Conservation (phyloP, 139 green algal genomes). For the Choricystis sp. region DNA sequence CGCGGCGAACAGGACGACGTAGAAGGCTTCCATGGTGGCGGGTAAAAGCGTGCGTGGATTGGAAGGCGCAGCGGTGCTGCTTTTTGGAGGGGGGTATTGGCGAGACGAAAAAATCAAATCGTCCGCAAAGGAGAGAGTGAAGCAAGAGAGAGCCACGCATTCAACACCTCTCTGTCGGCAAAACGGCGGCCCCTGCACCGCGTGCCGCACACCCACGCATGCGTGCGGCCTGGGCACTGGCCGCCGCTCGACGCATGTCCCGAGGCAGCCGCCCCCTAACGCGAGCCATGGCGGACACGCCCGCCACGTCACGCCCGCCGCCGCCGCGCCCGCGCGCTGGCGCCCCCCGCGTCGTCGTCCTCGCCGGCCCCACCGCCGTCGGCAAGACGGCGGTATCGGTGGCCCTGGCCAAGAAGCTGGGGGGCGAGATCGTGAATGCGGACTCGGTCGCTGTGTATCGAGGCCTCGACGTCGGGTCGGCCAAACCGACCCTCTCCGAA, state of each 20-base stretch:
- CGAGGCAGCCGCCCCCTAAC: background rate
- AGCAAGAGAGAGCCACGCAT: too few species aligned
- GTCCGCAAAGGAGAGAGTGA: too few species aligned
- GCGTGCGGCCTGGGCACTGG: too few species aligned
- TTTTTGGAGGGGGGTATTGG: too few species aligned
- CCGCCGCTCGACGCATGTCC: background rate
- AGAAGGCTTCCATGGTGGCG: constrained; percentile 31
- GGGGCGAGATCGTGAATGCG: constrained; percentile 85
- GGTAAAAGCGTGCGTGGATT: too few species aligned
- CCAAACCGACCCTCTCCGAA: constrained; percentile 49
- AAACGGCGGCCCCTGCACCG: too few species aligned
- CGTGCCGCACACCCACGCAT: too few species aligned
- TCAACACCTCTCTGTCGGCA: too few species aligned
- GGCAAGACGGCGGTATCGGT: constrained; percentile 78
- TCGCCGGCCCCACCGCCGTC: constrained; percentile 81
- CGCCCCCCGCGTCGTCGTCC: constrained; percentile 52
- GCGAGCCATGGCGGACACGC: background rate
- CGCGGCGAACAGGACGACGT: constrained; percentile 20
- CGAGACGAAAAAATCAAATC: too few species aligned
- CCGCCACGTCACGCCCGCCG: background rate
- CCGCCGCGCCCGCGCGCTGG: background rate
- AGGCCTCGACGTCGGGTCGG: constrained; percentile 75
- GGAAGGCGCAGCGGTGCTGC: too few species aligned
- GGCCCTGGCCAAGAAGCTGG: constrained; percentile 48
- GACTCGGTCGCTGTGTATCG: constrained; percentile 91